Evolutionary conservation across 169 alveolate species (phyloP).

Genomic region (Cryptosporidium muris): DNA sequence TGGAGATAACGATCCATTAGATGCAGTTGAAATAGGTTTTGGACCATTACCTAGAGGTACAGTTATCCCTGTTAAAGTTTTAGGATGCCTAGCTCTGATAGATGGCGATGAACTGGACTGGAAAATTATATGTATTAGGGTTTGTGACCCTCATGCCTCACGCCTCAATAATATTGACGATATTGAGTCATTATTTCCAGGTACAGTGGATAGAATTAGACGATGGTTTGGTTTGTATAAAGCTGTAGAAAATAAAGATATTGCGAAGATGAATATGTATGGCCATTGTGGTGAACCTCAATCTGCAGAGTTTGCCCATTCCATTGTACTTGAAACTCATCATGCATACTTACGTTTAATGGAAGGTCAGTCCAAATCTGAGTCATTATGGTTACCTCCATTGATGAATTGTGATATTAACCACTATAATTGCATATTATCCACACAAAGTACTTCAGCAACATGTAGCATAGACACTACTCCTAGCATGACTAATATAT

Average conservation of each 20-base stretch:
- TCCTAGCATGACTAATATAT: too few species aligned
- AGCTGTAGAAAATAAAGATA: slow-evolving; percentile 62
- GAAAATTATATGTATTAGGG: slow-evolving; percentile 84
- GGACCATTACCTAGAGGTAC: slow-evolving; percentile 74
- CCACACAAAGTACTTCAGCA: too few species aligned
- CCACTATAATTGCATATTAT: too few species aligned
- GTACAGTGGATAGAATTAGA: slow-evolving; percentile 72
- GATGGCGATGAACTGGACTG: slow-evolving; percentile 93
- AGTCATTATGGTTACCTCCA: slow-evolving; percentile 54
- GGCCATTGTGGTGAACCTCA: slow-evolving; percentile 71
- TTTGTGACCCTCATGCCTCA: slow-evolving; percentile 77
- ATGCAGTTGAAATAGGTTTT: slow-evolving; percentile 86
- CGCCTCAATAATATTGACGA: slow-evolving; percentile 76
- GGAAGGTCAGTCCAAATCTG: not conserved
- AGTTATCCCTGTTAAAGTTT: slow-evolving; percentile 74
- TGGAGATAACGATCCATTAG: slow-evolving; percentile 95
- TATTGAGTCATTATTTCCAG: slow-evolving; percentile 78
- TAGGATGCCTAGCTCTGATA: slow-evolving; percentile 89
- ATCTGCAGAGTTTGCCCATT: slow-evolving; percentile 66
- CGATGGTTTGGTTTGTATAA: slow-evolving; percentile 68
- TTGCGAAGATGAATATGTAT: slow-evolving; percentile 66
- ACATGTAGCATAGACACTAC: too few species aligned
- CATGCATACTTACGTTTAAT: slow-evolving; percentile 39
- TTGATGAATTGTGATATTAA: too few species aligned
- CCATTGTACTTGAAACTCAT: slow-evolving; percentile 43